Evolutionary conservation across 345 rosid species (phyloP), one percentile per base, ranked within the genome.

Genomic region (Eucalyptus erythrocorys): DNA sequence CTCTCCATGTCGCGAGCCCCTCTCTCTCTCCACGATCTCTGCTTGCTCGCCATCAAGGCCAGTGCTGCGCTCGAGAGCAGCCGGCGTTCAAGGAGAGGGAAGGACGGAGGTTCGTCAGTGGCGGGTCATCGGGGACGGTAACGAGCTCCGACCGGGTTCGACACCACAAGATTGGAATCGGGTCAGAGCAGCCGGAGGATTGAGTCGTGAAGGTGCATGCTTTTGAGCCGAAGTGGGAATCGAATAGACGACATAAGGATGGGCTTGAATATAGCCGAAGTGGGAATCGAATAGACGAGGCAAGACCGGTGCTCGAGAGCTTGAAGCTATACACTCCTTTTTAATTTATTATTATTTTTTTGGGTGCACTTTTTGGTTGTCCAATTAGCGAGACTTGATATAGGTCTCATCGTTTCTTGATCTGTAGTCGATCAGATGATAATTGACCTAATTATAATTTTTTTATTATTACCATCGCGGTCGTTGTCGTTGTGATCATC

Each of bases 1-100:
- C 45, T 97, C 87, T 95, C 98, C 95, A 93, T 91, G 88, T 88
- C 92, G 89, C 91, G 13, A 50, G 43, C 64, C 57, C 61, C 85
- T 27, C 51, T 43, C 24, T 66, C 42, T 32, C 50, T 50, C 5
- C 32, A 68, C 85, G 30, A 13, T 34, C 82, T 71, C 82, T 71
- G 82, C 14, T 19, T 21, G 45, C 82, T 71, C 8, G 82, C 82
- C 82, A 3, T 71, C 82, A 37, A 71, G 82, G 82, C 82, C 43
- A 19, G 27, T 7, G 27, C 45, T 24, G 45, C 6, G 82, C 45
- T 71, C 14, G 45, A 71, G 22, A 37, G 27, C 14, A 3, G 45
- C 82, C 19, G 15, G 13, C 21, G 45, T 71, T 37, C 22, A 40
- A 37, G 27, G 45, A 71, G 45, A 71, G 10, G 81, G 81, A 71